phyloP scores from a whole-genome alignment of 192 early-diverging fungal genomes.

The Mortierella hygrophila region DNA sequence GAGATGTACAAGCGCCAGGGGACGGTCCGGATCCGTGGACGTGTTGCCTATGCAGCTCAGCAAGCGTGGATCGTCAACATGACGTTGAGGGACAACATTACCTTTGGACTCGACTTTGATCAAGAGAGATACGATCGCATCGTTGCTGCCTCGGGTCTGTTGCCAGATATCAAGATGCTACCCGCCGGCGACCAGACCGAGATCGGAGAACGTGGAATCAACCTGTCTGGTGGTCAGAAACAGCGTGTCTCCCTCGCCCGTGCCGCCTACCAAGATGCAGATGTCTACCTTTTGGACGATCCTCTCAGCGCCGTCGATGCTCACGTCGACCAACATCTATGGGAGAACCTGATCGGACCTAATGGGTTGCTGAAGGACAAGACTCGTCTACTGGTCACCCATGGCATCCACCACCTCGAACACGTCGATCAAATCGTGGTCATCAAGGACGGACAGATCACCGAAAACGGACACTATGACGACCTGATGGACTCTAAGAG shows the following conservation, averaged over 20 bases:
- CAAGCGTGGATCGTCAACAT: slow-evolving; percentile 96
- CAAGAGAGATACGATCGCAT: slow-evolving; percentile 73
- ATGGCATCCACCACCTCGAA: slow-evolving; percentile 81
- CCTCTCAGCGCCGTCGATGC: slow-evolving; percentile 91
- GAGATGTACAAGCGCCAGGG: slow-evolving; percentile 85
- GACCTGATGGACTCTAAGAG: slow-evolving; percentile 68
- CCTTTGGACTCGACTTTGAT: slow-evolving; percentile 84
- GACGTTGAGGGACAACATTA: slow-evolving; percentile 90
- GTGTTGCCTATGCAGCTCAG: slow-evolving; percentile 71
- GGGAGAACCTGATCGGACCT: slow-evolving; percentile 87
- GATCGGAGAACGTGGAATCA: slow-evolving; percentile 92
- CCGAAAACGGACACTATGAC: slow-evolving; percentile 69
- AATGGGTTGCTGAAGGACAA: slow-evolving; percentile 71
- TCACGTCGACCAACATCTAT: slow-evolving; percentile 68
- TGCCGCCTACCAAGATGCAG: slow-evolving; percentile 89
- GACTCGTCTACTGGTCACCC: slow-evolving; percentile 87
- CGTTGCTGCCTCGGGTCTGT: slow-evolving; percentile 83
- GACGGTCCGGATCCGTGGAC: slow-evolving; percentile 69
- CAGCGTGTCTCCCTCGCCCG: slow-evolving; percentile 70
- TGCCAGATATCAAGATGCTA: slow-evolving; percentile 85
- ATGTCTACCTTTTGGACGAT: slow-evolving; percentile 83
- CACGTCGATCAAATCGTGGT: slow-evolving; percentile 76
- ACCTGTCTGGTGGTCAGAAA: slow-evolving; percentile 93
- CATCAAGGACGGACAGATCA: slow-evolving; percentile 75
- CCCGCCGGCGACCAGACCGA: slow-evolving; percentile 91